Conservation (phyloP, 2,329 filamentous ascomycete genomes). For the Fusarium vanettenii region DNA sequence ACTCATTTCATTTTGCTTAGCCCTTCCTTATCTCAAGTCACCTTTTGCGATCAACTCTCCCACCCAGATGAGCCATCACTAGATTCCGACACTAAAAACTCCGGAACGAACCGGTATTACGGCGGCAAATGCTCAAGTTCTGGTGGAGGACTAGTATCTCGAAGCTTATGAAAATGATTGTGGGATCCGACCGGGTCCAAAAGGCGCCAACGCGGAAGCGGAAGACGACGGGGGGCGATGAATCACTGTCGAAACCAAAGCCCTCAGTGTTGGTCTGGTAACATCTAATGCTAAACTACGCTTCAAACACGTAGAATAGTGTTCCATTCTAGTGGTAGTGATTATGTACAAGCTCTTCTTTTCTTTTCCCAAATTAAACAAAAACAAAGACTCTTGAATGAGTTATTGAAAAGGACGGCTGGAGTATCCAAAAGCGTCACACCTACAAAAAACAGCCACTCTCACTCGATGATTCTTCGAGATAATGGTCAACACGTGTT, state of each 20-base stretch:
- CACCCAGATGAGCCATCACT: background rate
- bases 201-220: background rate
- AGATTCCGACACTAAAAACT: background rate
- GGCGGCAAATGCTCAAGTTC: no score
- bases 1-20: background rate
- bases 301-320: background rate
- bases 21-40: background rate
- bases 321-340: fast-evolving
- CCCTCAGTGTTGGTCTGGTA: background rate
- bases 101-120: background rate
- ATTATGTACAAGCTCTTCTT: no score
- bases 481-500: background rate
- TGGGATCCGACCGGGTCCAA: background rate
- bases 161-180: background rate
- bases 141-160: no score
- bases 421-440: background rate
- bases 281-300: background rate
- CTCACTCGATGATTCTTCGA: background rate
- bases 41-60: background rate
- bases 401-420: background rate
- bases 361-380: background rate
- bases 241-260: background rate
- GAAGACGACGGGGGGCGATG: background rate
- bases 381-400: background rate
- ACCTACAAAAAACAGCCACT: background rate